phyloP scores from a whole-genome alignment of 345 rosid genomes.

The Citrus maxima region DNA sequence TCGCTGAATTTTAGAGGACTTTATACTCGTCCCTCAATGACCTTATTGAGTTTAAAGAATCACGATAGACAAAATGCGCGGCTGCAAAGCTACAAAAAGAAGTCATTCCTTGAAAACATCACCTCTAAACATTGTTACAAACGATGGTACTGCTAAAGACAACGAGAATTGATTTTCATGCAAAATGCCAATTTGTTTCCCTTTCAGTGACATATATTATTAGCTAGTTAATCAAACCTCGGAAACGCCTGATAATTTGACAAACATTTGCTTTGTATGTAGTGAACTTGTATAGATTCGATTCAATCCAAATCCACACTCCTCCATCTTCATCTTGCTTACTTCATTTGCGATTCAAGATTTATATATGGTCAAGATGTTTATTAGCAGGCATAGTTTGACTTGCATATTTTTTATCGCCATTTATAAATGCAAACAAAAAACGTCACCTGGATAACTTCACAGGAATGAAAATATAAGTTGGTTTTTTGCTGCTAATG shows the following conservation, averaged over 20 bases:
- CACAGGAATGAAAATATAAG: not conserved
- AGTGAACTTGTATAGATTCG: not conserved
- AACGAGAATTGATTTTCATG: not conserved
- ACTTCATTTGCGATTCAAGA: not conserved
- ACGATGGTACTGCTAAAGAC: constrained; percentile 19
- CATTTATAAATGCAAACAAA: not conserved
- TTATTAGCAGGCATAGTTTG: not conserved
- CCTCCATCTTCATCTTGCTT: not conserved
- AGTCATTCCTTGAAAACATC: constrained; percentile 22
- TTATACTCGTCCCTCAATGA: not conserved
- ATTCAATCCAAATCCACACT: not conserved
- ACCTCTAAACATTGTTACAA: constrained; percentile 17
- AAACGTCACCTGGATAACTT: not conserved
- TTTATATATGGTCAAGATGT: not conserved
- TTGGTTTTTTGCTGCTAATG: not conserved
- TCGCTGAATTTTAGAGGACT: constrained; percentile 16
- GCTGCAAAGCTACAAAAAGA: constrained; percentile 14
- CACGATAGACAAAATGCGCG: not conserved
- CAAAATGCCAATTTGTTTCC: not conserved
- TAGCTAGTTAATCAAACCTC: not conserved
- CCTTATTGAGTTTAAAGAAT: not conserved
- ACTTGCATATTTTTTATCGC: not conserved
- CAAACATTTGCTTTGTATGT: not conserved
- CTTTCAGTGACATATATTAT: not conserved
- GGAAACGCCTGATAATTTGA: not conserved